Percentiles rank a stretch among this genome's conserved stretches.
These are phyloP conservation scores for Pseudopyrenochaeta lycopersici DNA, from an alignment of 2,329 filamentous ascomycete species.

Conservation along the genomic window DNA sequence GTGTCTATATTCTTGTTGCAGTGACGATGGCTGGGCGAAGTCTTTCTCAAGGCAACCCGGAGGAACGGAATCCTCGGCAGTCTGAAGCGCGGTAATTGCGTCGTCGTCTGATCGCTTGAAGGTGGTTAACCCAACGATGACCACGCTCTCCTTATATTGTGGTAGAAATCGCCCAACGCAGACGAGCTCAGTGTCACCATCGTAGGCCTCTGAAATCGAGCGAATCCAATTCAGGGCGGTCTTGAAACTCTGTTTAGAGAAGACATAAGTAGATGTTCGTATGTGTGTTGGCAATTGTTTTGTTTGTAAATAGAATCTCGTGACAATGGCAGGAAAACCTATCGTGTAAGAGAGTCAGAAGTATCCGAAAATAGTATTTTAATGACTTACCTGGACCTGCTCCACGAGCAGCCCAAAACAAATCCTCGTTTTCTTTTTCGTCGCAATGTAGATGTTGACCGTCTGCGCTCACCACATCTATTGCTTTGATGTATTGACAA, in stretches of 20 bases:
- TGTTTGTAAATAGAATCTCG: conserved; percentile 59
- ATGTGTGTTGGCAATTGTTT: conserved; percentile 28
- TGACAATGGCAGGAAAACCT: conserved; percentile 64
- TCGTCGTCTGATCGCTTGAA: conserved; percentile 52
- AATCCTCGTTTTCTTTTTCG: conserved; percentile 48
- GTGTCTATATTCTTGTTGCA: neutral
- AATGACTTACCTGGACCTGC: neutral
- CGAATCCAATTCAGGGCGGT: conserved; percentile 60
- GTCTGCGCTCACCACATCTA: neutral
- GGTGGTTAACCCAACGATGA: conserved; percentile 52
- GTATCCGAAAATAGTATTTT: too few species aligned
- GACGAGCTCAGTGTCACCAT: conserved; percentile 54
- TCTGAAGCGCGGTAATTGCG: conserved; percentile 57
- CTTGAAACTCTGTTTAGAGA: conserved; percentile 56
- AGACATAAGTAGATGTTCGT: conserved; percentile 56
- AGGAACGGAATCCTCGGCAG: neutral
- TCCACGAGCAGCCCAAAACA: neutral
- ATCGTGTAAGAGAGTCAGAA: too few species aligned
- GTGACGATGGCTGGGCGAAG: neutral
- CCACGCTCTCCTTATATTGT: conserved; percentile 36
- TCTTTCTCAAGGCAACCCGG: neutral
- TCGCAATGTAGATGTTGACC: neutral
- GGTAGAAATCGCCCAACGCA: conserved; percentile 44
- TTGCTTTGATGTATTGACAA: neutral
- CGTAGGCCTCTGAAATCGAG: conserved; percentile 40